phyloP scores from a whole-genome alignment of 176 grass and related monocot species.

The Oropetium thomaeum region DNA sequence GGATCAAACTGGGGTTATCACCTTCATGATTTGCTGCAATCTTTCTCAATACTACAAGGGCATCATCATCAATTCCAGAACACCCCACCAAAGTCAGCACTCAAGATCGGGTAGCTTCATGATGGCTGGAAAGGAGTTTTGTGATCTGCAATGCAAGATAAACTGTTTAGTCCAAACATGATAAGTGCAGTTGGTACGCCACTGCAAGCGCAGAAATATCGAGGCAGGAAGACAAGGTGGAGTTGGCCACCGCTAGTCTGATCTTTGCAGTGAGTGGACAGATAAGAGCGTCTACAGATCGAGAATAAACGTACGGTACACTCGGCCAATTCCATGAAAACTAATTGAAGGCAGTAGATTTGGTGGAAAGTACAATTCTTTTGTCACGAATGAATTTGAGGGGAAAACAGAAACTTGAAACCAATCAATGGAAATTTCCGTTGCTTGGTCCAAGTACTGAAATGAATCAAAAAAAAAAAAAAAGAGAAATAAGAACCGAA shows the following conservation, averaged over 20 bases:
- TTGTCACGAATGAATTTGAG: not conserved
- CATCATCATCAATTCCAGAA: conserved; percentile 60
- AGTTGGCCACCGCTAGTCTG: not conserved
- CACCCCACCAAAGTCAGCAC: conserved; percentile 59
- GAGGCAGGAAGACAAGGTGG: not conserved
- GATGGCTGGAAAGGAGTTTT: conserved; percentile 56
- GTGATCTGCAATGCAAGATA: conserved; percentile 50
- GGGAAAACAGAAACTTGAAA: not conserved
- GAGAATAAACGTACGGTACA: conserved; percentile 7
- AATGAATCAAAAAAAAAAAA: not conserved
- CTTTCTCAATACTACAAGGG: conserved; percentile 45
- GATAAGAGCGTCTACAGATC: conserved; percentile 20
- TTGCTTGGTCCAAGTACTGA: not conserved
- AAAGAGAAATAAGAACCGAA: not conserved
- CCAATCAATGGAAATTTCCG: not conserved
- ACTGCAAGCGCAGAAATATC: not conserved
- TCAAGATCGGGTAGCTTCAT: conserved; percentile 62
- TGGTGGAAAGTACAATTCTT: not conserved
- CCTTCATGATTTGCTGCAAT: conserved; percentile 74
- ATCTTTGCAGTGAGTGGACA: not conserved
- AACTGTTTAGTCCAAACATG: not conserved
- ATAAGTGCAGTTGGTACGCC: not conserved
- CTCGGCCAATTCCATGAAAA: not conserved
- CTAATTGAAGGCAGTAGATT: not conserved
- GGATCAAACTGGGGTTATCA: conserved; percentile 1